Conservation (phyloP, 805 yeast genomes). For the Ogataea chonburiensis region DNA sequence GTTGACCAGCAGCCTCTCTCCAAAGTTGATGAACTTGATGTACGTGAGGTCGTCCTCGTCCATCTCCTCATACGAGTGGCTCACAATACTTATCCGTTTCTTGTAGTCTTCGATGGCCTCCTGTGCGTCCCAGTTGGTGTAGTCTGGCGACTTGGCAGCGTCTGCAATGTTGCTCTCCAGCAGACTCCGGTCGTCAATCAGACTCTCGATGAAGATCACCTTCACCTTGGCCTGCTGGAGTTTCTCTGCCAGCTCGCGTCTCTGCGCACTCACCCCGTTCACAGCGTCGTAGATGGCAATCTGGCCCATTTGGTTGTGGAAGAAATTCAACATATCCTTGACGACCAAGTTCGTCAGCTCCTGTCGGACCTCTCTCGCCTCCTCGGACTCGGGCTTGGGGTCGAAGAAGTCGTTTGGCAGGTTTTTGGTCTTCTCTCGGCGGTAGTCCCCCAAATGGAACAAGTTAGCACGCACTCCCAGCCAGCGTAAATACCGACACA, state of each 20-base stretch:
- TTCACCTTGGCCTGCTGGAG: conserved; percentile 64
- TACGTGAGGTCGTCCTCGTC: conserved; percentile 59
- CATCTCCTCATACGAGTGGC: conserved; percentile 73
- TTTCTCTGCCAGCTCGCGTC: conserved; percentile 54
- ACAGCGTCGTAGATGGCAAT: conserved; percentile 96
- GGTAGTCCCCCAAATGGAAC: conserved; percentile 89
- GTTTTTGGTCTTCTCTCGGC: conserved; percentile 55
- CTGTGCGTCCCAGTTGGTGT: conserved; percentile 68
- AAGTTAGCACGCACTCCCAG: conserved; percentile 90
- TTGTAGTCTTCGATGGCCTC: conserved; percentile 77
- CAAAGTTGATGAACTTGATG: conserved; percentile 87
- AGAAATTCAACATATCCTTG: conserved; percentile 67
- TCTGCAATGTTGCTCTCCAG: conserved; percentile 76
- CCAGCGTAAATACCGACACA: conserved; percentile 93
- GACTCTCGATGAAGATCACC: conserved; percentile 83
- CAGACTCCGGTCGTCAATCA: conserved; percentile 69
- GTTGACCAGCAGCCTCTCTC: conserved; percentile 77
- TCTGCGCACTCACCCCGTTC: conserved; percentile 71
- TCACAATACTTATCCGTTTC: conserved; percentile 64
- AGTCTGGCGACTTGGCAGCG: conserved; percentile 87
- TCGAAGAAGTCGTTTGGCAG: conserved; percentile 71
- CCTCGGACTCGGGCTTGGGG: conserved; percentile 45
- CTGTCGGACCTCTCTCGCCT: conserved; percentile 53
- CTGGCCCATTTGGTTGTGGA: conserved; percentile 79
- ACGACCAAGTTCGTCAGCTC: conserved; percentile 62